Evolutionary conservation across 1,284 basidiomycete genomes (phyloP).

Genomic region (Ceratobasidium sp.): DNA sequence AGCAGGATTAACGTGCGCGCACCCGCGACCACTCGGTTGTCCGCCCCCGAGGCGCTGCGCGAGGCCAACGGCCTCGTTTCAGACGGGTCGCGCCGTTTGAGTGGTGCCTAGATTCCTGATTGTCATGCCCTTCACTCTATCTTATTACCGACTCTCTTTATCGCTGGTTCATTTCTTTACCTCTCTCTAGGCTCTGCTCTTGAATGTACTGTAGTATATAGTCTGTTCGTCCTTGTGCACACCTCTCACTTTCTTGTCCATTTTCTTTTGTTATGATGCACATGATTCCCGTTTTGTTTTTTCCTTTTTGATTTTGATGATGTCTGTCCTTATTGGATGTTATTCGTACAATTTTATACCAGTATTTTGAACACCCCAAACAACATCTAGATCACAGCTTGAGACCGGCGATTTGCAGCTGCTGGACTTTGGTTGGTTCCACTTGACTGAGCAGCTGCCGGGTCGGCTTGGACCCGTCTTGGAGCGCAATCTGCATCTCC

Average conservation of each 20-base stretch:
- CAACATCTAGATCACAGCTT: background rate
- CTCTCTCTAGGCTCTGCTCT: background rate
- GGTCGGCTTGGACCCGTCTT: conserved; percentile 26
- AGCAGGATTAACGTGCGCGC: conserved; percentile 13
- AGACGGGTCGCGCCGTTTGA: conserved; percentile 21
- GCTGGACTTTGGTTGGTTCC: conserved; percentile 9
- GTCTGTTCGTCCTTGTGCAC: conserved; percentile 35
- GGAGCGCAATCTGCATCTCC: conserved; percentile 7
- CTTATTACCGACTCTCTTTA: conserved; percentile 24
- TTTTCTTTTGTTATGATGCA: conserved; percentile 23
- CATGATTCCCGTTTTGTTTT: background rate
- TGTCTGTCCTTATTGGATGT: conserved; percentile 43
- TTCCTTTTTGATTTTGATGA: background rate
- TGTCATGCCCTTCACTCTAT: background rate
- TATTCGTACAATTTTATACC: conserved; percentile 39
- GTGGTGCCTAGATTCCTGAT: conserved; percentile 7
- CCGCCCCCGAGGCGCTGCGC: conserved; percentile 36
- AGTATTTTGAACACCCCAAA: conserved; percentile 33
- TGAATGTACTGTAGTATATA: conserved; percentile 32
- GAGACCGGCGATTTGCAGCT: conserved; percentile 15
- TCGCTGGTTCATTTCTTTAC: conserved; percentile 23
- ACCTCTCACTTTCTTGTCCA: conserved; percentile 29
- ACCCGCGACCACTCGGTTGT: conserved; percentile 17
- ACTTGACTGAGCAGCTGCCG: conserved; percentile 6
- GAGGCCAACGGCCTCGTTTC: background rate